phyloP scores from a whole-genome alignment of 495 filamentous ascomycete species.

The Astrothelium macrocarpum region DNA sequence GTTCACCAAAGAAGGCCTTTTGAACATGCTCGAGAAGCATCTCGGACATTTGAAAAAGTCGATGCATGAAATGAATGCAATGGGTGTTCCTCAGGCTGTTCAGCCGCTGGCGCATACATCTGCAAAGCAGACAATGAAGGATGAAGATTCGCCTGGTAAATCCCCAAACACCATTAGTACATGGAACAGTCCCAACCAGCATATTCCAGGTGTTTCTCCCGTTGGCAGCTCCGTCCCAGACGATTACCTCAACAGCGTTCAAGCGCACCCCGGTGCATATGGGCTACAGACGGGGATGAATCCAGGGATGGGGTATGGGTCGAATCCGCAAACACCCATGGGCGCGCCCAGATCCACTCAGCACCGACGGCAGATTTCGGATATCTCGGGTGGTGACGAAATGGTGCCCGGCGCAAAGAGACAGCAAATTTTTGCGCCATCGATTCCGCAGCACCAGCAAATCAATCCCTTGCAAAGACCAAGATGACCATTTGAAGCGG shows the following conservation, averaged over 20 bases:
- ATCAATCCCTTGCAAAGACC: conserved; percentile 38
- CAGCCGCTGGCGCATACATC: conserved; percentile 39
- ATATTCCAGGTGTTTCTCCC: conserved; percentile 30
- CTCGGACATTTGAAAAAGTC: conserved; percentile 65
- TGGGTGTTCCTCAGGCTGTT: conserved; percentile 28
- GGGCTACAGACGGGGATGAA: conserved; percentile 34
- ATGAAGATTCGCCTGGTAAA: conserved; percentile 69
- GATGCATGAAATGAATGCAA: conserved; percentile 47
- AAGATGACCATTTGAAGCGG: background rate
- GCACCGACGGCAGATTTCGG: conserved; percentile 57
- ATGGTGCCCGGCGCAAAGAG: conserved; percentile 47
- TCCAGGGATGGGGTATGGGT: background rate
- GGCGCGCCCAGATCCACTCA: conserved; percentile 32
- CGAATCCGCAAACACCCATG: conserved; percentile 27
- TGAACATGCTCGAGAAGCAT: conserved; percentile 83
- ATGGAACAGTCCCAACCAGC: conserved; percentile 41
- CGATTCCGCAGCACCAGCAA: conserved; percentile 36
- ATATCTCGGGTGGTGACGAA: conserved; percentile 52
- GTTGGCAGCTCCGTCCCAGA: conserved; percentile 29
- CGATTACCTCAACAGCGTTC: conserved; percentile 33
- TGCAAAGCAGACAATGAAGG: conserved; percentile 57
- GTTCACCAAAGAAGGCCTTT: conserved; percentile 90
- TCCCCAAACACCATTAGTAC: conserved; percentile 38
- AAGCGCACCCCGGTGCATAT: conserved; percentile 30
- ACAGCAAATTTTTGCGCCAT: conserved; percentile 53